These are phyloP conservation scores for Zizania latifolia DNA, from an alignment of 176 grass and related monocot genomes.

Conservation along the genomic window DNA sequence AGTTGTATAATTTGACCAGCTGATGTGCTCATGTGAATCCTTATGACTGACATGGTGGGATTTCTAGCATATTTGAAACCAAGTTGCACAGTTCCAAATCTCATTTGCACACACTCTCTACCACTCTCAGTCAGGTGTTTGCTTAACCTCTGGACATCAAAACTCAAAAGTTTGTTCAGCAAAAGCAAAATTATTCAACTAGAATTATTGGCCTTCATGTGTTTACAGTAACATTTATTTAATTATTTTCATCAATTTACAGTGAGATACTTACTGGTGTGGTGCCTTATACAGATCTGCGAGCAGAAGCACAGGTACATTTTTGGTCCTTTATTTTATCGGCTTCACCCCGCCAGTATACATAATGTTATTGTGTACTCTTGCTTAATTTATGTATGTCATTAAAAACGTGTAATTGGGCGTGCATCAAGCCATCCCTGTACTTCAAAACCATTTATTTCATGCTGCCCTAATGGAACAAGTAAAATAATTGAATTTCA, in stretches of 20 bases:
- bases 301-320: conserved; percentile 93
- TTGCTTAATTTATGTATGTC: neutral
- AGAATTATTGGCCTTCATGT: neutral
- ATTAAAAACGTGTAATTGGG: neutral
- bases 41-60: neutral
- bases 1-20: neutral
- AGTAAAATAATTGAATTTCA: neutral
- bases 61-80: neutral
- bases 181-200: neutral
- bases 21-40: neutral
- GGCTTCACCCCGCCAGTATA: neutral
- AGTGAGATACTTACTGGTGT: conserved; percentile 95
- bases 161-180: neutral
- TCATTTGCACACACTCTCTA: neutral
- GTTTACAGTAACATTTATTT: neutral
- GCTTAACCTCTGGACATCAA: neutral
- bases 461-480: neutral
- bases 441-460: neutral
- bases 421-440: neutral
- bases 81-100: neutral
- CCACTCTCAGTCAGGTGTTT: neutral
- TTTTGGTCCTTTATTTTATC: conserved; percentile 26
- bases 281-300: conserved; percentile 89
- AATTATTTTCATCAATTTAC: conserved; percentile 30
- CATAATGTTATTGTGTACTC: neutral